Evolutionary conservation across 2,329 filamentous ascomycete genomes (phyloP).

Genomic region (Camillea tinctor): DNA sequence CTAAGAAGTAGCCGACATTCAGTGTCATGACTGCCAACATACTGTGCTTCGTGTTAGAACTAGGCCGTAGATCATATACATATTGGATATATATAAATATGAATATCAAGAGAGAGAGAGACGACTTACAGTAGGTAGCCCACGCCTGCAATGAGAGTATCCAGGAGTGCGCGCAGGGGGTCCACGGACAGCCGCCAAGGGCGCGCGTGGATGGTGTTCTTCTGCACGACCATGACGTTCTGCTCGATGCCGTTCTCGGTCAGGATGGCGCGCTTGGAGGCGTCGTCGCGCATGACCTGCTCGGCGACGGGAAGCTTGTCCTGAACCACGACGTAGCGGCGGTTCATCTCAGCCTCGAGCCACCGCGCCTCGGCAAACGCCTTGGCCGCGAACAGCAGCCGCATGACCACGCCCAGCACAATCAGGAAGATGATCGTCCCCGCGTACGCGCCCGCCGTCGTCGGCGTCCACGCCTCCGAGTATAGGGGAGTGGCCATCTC

Average conservation of each 20-base stretch:
- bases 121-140: constrained; percentile 33
- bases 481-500: constrained; percentile 49
- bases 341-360: constrained; percentile 68
- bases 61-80: neutral
- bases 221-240: constrained; percentile 70
- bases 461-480: constrained; percentile 72
- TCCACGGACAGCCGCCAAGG: constrained; percentile 80
- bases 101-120: neutral
- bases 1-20: constrained; percentile 35
- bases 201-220: constrained; percentile 48
- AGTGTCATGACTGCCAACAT: constrained; percentile 37
- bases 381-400: constrained; percentile 69
- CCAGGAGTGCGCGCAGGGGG: constrained; percentile 30
- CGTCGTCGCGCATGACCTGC: constrained; percentile 56
- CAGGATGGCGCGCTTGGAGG: constrained; percentile 64
- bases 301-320: constrained; percentile 61
- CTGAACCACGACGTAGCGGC: constrained; percentile 74
- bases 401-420: constrained; percentile 67
- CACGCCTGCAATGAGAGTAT: constrained; percentile 31
- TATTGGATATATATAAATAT: neutral
- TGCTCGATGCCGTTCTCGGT: constrained; percentile 80
- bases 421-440: constrained; percentile 92
- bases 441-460: constrained; percentile 69
- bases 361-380: constrained; percentile 62
- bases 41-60: constrained; percentile 28